A percentile compares a stretch with the other conserved stretches of the same genome.
These are phyloP conservation scores for Bocquillonia castaneifolia DNA, from an alignment of 441 rosid genomes.

Conservation along the genomic window DNA sequence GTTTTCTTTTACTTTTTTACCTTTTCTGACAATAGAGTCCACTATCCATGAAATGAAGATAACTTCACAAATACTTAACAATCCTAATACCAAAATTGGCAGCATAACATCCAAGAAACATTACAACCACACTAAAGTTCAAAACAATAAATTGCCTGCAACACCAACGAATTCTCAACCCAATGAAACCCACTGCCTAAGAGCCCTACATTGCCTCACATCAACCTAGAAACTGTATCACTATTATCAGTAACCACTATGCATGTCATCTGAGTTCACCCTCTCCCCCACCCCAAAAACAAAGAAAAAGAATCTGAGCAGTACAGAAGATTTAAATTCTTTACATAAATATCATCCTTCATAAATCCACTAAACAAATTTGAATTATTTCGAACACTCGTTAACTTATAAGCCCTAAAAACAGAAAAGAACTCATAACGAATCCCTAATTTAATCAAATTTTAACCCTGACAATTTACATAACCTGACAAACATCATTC, in stretches of 20 bases:
- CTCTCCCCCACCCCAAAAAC: background rate
- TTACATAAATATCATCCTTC: background rate
- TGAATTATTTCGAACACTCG: background rate
- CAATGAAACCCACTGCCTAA: background rate
- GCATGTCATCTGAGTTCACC: background rate
- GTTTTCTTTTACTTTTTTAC: background rate
- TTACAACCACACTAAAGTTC: background rate
- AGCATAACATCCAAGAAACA: background rate
- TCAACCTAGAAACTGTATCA: background rate
- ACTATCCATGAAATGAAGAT: background rate
- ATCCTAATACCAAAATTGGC: background rate
- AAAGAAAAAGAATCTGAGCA: too few species aligned
- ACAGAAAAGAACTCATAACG: background rate
- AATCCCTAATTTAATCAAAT: slow-evolving; percentile 34
- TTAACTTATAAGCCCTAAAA: slow-evolving; percentile 8
- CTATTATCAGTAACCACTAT: background rate
- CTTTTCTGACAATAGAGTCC: background rate
- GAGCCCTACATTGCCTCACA: background rate
- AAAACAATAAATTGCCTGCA: background rate
- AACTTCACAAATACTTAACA: background rate
- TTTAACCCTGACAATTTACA: background rate
- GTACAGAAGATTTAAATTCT: too few species aligned
- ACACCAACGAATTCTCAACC: background rate
- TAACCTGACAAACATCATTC: background rate
- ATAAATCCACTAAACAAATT: background rate